Base-by-base conservation (phyloP, 139 green algal species). In the Chlorokybus atmophyticus region DNA sequence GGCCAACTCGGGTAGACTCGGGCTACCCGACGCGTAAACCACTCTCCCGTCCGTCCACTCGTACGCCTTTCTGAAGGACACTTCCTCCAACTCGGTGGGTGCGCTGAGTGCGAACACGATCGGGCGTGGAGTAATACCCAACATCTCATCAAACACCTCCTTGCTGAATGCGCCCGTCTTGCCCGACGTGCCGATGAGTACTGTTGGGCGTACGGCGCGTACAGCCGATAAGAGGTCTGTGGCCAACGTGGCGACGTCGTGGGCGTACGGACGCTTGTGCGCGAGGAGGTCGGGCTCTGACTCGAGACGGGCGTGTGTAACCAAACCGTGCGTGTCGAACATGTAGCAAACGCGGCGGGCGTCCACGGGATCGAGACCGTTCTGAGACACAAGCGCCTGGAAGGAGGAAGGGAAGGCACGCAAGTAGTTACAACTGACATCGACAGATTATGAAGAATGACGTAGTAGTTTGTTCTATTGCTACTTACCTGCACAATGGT, bases 211-310 rank as follows among this genome's bases (percentile, higher is more conserved):
- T 14, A 51, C 10, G 14, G 38, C 38, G 14, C 57, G 44, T 25
- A 76, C 28, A n/a, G n/a, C n/a, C n/a, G n/a, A n/a, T n/a, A n/a
- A n/a, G n/a, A n/a, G n/a, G n/a, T n/a, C n/a, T n/a, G n/a, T n/a
- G n/a, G n/a, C n/a, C n/a, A n/a, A n/a, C n/a, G n/a, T n/a, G n/a
- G 64, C 55, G 21, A 82, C 54, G 40, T 85, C 73, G 54, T 88
- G 82, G 8, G 82, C 82, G 66, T 89, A 93, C 0, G 79, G 68
- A 29, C 63, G 19, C 70, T 93, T 93, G 79, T 93, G 84, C 47
- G 79, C 70, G 67, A 85, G 77, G 40, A 84, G 49, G n/a, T 47
- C 47, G n/a, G n/a, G n/a, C n/a, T n/a, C n/a, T n/a, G n/a, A n/a
- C 39, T 19, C 39, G 10, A 47, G 39, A n/a, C 39, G 39, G 1